A percentile compares a stretch with the other conserved stretches of the same genome.
Evolutionary conservation across 1,284 basidiomycete species (phyloP).

Genomic region (Sphagnurus paluster): DNA sequence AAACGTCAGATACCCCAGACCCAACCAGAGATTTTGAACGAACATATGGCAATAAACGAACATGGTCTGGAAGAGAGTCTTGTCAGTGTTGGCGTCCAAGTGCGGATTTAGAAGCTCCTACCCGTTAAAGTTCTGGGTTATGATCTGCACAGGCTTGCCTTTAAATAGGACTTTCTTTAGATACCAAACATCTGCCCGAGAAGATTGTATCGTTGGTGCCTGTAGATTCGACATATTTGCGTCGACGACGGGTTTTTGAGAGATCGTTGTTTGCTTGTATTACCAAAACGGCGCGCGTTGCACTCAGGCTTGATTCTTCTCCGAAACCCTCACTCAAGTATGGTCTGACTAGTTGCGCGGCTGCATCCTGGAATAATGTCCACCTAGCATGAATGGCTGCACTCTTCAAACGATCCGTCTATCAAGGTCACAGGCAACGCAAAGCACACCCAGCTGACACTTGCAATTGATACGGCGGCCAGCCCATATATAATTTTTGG

Average conservation of each 20-base stretch:
- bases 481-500: too few species aligned
- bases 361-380: too few species aligned
- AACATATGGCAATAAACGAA: constrained; percentile 87
- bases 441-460: too few species aligned
- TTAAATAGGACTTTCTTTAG: constrained; percentile 69
- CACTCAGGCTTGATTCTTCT: neutral
- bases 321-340: too few species aligned
- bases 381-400: too few species aligned
- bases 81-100: constrained; percentile 6
- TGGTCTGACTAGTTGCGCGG: neutral
- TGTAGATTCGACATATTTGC: constrained; percentile 13
- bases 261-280: too few species aligned
- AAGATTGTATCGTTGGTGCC: constrained; percentile 36
- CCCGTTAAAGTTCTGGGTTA: constrained; percentile 85
- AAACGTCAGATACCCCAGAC: constrained; percentile 10
- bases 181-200: constrained; percentile 72
- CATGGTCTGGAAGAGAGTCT: constrained; percentile 60
- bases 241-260: too few species aligned
- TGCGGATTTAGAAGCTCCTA: constrained; percentile 15
- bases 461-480: too few species aligned
- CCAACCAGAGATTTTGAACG: constrained; percentile 24
- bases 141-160: constrained; percentile 54
- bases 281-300: neutral
- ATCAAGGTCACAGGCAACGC: too few species aligned
- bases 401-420: too few species aligned